Evolutionary conservation across 179 eudicot species (phyloP), one percentile per base, ranked within the genome.

Genomic region (Beta corolliflora): DNA sequence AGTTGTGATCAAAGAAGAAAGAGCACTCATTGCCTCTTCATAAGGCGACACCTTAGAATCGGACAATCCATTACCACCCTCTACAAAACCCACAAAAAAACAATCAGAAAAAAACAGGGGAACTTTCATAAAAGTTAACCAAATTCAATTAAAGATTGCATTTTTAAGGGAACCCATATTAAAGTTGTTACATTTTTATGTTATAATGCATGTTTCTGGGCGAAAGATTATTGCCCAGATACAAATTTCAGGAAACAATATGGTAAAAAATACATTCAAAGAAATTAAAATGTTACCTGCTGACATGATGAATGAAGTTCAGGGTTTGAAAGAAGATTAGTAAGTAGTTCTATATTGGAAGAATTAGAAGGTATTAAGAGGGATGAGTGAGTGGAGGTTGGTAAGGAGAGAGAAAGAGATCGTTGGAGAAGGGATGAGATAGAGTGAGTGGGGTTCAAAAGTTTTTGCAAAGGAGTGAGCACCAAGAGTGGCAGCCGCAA

Each of bases 21-120:
- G 86, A 15, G 94, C 94, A 81, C 78, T 88, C 98, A 94, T 93
- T 68, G 99, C 97, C 86, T 94, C 98, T 10, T 97, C 99, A 71
- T 92, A 97, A 2, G 88, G 84, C 19, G 95, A 89, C 75, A 58
- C 84, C 3, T 65, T 59, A 53, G 70, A 77, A 18, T 71, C 79
- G 8, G 53, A 11, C 44, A 82, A 70, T 80, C 89, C 96, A 83
- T 83, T 72, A n/a, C 79, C 89, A 87, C 85, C 88, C 87, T 89
- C 85, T 82, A 77, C 59, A 45, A 79, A 70, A 36, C 5, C 55
- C 58, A 55, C 12, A 4, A 4, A 18, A 8, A 25, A 9, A 23
- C 19, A 19, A 4, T 5, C 1, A 23, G 18, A 41, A 2, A 13
- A 55, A 56, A 70, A 59, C 70, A 80, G 48, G 29, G 76, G 8